Evolutionary conservation across 192 early-diverging fungal species (phyloP), one percentile per base, ranked within the genome.

Genomic region (Coemansia umbellata): DNA sequence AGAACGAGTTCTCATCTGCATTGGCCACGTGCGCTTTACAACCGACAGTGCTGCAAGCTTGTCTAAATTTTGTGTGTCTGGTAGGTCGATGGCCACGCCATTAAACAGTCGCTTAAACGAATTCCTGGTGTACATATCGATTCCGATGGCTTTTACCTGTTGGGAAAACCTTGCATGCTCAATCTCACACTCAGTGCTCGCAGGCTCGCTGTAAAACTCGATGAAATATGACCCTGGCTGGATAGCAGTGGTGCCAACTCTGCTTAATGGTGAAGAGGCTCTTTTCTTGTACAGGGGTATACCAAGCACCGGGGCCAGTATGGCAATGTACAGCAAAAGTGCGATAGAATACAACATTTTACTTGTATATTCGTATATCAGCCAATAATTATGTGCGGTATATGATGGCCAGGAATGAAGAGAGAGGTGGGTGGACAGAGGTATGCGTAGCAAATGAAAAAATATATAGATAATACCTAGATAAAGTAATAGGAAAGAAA

Each of bases 61-160:
- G 39, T 60, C 50, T 21, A 77, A 69, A 23, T 53, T 42, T 30
- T 58, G 53, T 11, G 41, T 50, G 56, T 74, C 53, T 3, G 61
- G 59, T 8, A 79, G 53, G 22, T 69, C 61, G 27, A 79, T 66
- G 14, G 66, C 58, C 27, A 74, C 71, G 7, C 77, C 77, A 41
- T 73, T 73, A 55, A 79, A 74, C 50, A 79, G 54, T 15, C 59
- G 62, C 50, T 58, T 62, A 43, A 74, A 79, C 7, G 66, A 47
- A 41, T 70, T 65, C 15, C 65, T 48, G 9, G 52, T 61, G 39
- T 52, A 41, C 62, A 70, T 40, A 49, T 23, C 15, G 28, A 78
- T 47, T 8, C 74, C 74, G 13, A 60, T 51, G 1, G 43, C 47
- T 15, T 27, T 33, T 30, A 41, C 60, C 26, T 61, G 56, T 37